Conservation (phyloP, 2,329 filamentous ascomycete genomes). For the Emergomyces orientalis region DNA sequence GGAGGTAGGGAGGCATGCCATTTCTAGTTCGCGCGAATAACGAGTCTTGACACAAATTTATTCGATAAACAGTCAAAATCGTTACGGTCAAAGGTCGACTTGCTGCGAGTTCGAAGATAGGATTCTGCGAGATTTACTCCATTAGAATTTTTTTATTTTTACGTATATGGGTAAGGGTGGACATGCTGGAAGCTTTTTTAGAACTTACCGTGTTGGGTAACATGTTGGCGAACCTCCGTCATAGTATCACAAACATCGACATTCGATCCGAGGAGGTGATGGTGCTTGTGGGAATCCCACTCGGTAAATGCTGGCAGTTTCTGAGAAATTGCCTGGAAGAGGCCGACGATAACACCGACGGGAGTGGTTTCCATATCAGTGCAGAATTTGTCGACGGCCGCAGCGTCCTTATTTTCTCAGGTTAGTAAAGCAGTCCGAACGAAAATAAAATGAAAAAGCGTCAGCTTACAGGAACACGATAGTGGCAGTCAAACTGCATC, state of each 20-base stretch:
- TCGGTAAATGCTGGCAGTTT: constrained; percentile 88
- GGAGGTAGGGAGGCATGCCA: constrained; percentile 1
- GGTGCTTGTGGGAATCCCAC: constrained; percentile 88
- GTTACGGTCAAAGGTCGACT: constrained; percentile 75
- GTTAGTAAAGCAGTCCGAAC: background rate
- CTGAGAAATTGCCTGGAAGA: constrained; percentile 96
- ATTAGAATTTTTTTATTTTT: constrained; percentile 33
- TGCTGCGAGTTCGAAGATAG: constrained; percentile 71
- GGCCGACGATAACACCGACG: constrained; percentile 88
- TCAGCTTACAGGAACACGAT: constrained; percentile 59
- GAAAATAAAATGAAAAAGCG: background rate
- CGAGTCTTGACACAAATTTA: constrained; percentile 93
- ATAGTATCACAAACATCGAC: constrained; percentile 85
- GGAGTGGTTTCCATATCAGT: constrained; percentile 92
- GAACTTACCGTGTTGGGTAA: constrained; percentile 80
- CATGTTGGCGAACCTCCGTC: constrained; percentile 89
- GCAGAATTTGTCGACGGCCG: constrained; percentile 88
- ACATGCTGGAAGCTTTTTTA: constrained; percentile 7
- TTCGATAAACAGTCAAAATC: constrained; percentile 95
- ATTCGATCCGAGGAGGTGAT: constrained; percentile 84
- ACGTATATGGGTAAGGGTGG: background rate
- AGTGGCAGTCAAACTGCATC: constrained; percentile 98
- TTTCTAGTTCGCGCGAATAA: constrained; percentile 79
- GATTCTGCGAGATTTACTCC: constrained; percentile 50
- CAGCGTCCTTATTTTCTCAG: constrained; percentile 48